Evolutionary conservation across 2,329 filamentous ascomycete genomes (phyloP).

Genomic region (Fusarium avenaceum): DNA sequence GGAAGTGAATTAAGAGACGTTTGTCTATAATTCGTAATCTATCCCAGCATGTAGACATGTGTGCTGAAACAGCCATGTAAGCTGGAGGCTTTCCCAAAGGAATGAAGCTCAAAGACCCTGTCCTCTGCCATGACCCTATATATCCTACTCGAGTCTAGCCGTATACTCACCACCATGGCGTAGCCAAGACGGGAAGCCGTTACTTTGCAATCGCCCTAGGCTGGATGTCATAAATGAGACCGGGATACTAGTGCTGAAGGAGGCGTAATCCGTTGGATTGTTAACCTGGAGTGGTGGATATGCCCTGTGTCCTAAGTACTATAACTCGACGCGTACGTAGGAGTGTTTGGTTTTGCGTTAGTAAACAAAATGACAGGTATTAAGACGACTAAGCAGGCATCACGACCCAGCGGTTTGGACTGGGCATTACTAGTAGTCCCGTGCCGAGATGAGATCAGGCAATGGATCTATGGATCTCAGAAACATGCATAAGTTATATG

Average conservation of each 20-base stretch:
- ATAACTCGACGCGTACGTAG: slow-evolving; percentile 15
- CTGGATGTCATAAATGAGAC: slow-evolving; percentile 4
- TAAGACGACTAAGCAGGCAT: slow-evolving; percentile 34
- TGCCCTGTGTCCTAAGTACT: slow-evolving; percentile 8
- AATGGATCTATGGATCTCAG: slow-evolving; percentile 13
- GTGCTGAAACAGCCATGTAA: slow-evolving; percentile 7
- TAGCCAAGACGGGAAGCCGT: slow-evolving; percentile 40
- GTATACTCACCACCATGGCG: slow-evolving; percentile 11
- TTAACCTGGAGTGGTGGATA: slow-evolving; percentile 9
- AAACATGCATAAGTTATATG: slow-evolving; percentile 34
- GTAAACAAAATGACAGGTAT: slow-evolving; percentile 37
- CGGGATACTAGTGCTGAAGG: slow-evolving; percentile 13
- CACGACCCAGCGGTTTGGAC: slow-evolving; percentile 35
- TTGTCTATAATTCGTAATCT: not conserved
- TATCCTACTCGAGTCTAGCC: slow-evolving; percentile 15
- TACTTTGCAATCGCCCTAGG: slow-evolving; percentile 18
- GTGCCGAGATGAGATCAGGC: slow-evolving; percentile 43
- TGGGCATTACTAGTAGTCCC: slow-evolving; percentile 22
- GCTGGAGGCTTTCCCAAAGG: slow-evolving; percentile 5
- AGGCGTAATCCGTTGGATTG: slow-evolving; percentile 14
- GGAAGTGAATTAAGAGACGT: slow-evolving; percentile 15
- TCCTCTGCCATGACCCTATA: slow-evolving; percentile 7
- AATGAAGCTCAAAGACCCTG: slow-evolving; percentile 23
- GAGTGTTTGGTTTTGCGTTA: slow-evolving; percentile 29
- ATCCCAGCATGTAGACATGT: not conserved